Base-by-base conservation (phyloP, 805 yeast species). In the Sugiyamaella americana region DNA sequence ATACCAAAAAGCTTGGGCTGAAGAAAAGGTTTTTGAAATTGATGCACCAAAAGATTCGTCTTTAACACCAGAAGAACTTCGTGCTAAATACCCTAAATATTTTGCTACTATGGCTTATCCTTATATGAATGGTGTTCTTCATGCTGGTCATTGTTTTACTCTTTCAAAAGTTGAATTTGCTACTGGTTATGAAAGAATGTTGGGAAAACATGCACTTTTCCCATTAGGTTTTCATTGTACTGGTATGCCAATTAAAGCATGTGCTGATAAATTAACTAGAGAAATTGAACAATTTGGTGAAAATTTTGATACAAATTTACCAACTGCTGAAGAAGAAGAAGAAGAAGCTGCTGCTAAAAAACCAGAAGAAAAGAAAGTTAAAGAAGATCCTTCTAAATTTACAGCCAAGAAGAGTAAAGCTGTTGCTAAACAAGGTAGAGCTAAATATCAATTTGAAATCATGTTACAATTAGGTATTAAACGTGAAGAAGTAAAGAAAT, bases 211-310 rank as follows among this genome's bases (percentile, higher is more conserved):
- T 58, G 96, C 96, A 32, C 72, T 89, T 51, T 93, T 87, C 71
- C 98, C 98, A 43, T 75, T 93, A 48, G 98, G 98, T 42, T 93
- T 91, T 83, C 98, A 93, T 70, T 93, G 98, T 77, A 93, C 98
- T 30, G 98, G 98, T 75, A 84, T 93, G 96, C 98, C 98, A 46
- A 93, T 93, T 65, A 68, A 67, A 60, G 91, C 98, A 23, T 78
- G 96, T 60, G 98, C 98, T 42, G 98, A 91, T 70, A 91, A 93
- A 70, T 76, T 93, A 62, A 79, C 79, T 62, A 81, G 98, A 66
- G 98, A 93, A 73, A 74, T 89, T 49, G 97, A 93, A 70, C 66
- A 78, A 65, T 93, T 93, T 63, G 98, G 98, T 44, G 72, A 68
- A 16, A 88, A 87, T 60, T 93, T 85, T 59, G 55, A 55, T 38